Percentiles rank a stretch among this genome's conserved stretches.
These are phyloP conservation scores for Alopecurus myosuroides DNA, from an alignment of 176 grass and related monocot species.

Conservation along the genomic window DNA sequence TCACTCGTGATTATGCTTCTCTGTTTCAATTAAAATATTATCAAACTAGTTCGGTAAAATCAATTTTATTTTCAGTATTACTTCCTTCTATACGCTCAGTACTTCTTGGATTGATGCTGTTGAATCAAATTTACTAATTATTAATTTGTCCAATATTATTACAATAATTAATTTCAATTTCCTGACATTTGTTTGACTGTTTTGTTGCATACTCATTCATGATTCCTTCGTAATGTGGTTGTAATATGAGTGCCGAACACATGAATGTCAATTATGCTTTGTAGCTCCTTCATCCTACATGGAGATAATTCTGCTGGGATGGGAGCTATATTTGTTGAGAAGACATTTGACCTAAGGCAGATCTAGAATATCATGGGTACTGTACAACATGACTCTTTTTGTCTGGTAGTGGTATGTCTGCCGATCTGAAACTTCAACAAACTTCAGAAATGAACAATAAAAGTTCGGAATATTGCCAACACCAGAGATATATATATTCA, in stretches of 20 bases:
- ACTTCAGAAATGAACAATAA: not conserved
- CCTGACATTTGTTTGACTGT: no score
- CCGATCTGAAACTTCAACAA: not conserved
- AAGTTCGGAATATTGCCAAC: not conserved
- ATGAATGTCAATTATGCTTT: not conserved
- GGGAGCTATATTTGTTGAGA: constrained; percentile 20
- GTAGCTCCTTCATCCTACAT: not conserved
- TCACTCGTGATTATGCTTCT: not conserved
- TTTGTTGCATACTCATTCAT: no score
- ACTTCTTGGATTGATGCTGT: not conserved
- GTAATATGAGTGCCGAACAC: not conserved
- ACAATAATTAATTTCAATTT: no score
- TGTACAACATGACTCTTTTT: not conserved
- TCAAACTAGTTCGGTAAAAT: not conserved
- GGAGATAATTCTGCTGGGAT: not conserved
- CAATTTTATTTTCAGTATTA: not conserved
- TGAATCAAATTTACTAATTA: no score
- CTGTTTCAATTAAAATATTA: not conserved
- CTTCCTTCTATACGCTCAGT: not conserved
- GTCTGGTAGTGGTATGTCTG: constrained; percentile 8
- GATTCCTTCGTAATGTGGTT: not conserved
- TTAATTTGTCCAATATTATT: no score
- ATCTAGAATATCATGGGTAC: constrained; percentile 30
- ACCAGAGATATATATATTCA: not conserved
- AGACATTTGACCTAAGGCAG: constrained; percentile 39